Evolutionary conservation across 2,329 filamentous ascomycete genomes (phyloP), one percentile per base, ranked within the genome.

Genomic region (Ambrosiella beaveri): DNA sequence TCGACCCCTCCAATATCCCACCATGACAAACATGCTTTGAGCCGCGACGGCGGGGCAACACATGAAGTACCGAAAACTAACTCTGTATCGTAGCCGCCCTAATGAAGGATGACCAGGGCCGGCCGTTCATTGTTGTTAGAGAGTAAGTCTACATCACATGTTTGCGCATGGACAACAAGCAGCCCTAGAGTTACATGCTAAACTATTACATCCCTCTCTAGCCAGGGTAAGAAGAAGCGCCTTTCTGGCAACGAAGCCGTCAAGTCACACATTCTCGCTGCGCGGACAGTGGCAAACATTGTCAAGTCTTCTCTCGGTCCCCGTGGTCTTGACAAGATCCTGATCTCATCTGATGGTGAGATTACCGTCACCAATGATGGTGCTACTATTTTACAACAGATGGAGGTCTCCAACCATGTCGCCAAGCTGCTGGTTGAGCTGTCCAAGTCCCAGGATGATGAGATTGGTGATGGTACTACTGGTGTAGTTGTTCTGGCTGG

Each of bases 281-380:
- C 94, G 58, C 84, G 90, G 69, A 97, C 93, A 60, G 90, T 98
- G 65, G 86, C 93, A 65, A 95, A 89, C 74, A 93, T 98, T 66
- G 88, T 98, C 73, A 96, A 95, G 78, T 93, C 88, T 62, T 98
- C 94, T 63, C 79, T 98, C 66, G 93, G 93, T 55, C 93, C 93
- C 57, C 86, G 93, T 65, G 93, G 93, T 63, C 83, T 98, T 68
- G 93, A 98, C 77, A 98, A 98, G 77, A 98, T 98, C 69, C 81
- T 98, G 65, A 98, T 98, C 66, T 98, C 93, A 56, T 87, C 93
- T 62, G 93, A 98, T 70, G 93, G 93, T 70, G 93, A 98, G 73
- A 98, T 98, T 71, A 98, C 93, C 62, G 89, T 98, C 62, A 98
- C 93, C 65, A 98, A 98, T 75, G 93, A 98, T 74, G 93, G 93